These are phyloP conservation scores for Annulohypoxylon stygium DNA, from an alignment of 495 filamentous ascomycete genomes.

Conservation along the genomic window DNA sequence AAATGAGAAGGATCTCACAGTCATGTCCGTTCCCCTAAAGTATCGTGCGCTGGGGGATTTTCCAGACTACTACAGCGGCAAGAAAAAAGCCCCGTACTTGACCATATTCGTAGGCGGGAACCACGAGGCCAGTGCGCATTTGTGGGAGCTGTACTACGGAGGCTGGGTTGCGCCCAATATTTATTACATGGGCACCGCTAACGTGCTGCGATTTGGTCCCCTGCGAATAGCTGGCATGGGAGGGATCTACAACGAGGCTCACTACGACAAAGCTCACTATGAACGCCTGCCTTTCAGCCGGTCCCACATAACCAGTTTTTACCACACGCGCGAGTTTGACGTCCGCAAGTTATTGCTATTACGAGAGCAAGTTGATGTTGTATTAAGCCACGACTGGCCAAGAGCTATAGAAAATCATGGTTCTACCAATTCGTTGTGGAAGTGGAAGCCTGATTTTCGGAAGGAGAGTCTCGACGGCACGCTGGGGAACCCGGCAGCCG, in stretches of 20 bases:
- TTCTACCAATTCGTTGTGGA: constrained; percentile 71
- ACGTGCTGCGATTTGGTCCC: constrained; percentile 83
- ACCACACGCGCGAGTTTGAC: constrained; percentile 92
- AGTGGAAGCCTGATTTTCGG: constrained; percentile 77
- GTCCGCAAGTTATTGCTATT: constrained; percentile 89
- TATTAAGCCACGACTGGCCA: constrained; percentile 97
- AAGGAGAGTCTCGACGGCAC: constrained; percentile 77
- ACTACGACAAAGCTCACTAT: constrained; percentile 83
- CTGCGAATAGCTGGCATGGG: constrained; percentile 90
- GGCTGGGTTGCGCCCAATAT: constrained; percentile 98
- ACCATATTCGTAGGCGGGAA: constrained; percentile 96
- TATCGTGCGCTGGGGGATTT: constrained; percentile 90
- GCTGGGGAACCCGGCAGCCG: constrained; percentile 82
- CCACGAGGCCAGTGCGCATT: constrained; percentile 88
- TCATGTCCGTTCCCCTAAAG: constrained; percentile 87
- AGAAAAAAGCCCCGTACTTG: constrained; percentile 80
- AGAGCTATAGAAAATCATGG: constrained; percentile 81
- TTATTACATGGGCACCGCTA: constrained; percentile 94
- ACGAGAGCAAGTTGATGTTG: constrained; percentile 85
- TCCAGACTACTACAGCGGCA: constrained; percentile 89
- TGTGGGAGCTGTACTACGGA: constrained; percentile 93
- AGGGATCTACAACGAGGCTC: constrained; percentile 91
- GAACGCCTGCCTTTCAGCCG: constrained; percentile 88
- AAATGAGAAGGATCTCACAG: constrained; percentile 86
- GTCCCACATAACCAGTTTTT: constrained; percentile 80